A percentile compares a stretch with the other conserved stretches of the same genome.
phyloP scores from a whole-genome alignment of 2,329 filamentous ascomycete genomes.

The Sporothrix inflata region DNA sequence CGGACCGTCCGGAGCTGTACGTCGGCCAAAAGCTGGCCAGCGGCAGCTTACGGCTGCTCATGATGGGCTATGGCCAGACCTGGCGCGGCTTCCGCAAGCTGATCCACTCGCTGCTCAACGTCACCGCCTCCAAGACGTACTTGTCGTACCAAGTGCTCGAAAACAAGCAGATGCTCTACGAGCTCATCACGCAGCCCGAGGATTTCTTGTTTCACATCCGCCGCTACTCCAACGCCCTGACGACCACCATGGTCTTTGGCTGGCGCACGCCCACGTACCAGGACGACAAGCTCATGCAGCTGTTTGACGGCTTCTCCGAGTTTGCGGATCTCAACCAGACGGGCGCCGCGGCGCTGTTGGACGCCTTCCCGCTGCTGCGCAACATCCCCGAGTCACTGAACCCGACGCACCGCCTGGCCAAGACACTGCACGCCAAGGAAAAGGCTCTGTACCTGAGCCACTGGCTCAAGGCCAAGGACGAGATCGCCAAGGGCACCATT shows the following conservation, averaged over 20 bases:
- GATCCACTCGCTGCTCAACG: conserved; percentile 52
- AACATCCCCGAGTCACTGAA: conserved; percentile 49
- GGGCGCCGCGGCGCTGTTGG: conserved; percentile 18
- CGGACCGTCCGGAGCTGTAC: conserved; percentile 43
- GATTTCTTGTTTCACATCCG: conserved; percentile 36
- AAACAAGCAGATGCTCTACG: conserved; percentile 56
- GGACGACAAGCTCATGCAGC: conserved; percentile 30
- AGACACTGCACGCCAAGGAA: conserved; percentile 49
- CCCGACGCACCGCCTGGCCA: conserved; percentile 46
- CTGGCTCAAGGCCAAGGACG: conserved; percentile 47
- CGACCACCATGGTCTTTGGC: conserved; percentile 34
- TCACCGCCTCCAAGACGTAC: conserved; percentile 52
- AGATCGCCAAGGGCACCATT: conserved; percentile 38
- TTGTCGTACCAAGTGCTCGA: conserved; percentile 60
- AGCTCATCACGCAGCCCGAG: conserved; percentile 45
- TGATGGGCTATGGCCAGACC: conserved; percentile 40
- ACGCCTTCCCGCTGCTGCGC: conserved; percentile 35
- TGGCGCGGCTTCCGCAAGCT: conserved; percentile 44
- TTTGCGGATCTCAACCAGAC: conserved; percentile 27
- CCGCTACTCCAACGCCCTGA: conserved; percentile 32
- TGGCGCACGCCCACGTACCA: conserved; percentile 31
- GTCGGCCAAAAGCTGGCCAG: conserved; percentile 32
- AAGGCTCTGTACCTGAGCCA: conserved; percentile 47
- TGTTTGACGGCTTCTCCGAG: conserved; percentile 30
- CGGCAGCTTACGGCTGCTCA: conserved; percentile 8